Evolutionary conservation across 495 filamentous ascomycete genomes (phyloP), one percentile per base, ranked within the genome.

Genomic region (Aspergillus homomorphus): DNA sequence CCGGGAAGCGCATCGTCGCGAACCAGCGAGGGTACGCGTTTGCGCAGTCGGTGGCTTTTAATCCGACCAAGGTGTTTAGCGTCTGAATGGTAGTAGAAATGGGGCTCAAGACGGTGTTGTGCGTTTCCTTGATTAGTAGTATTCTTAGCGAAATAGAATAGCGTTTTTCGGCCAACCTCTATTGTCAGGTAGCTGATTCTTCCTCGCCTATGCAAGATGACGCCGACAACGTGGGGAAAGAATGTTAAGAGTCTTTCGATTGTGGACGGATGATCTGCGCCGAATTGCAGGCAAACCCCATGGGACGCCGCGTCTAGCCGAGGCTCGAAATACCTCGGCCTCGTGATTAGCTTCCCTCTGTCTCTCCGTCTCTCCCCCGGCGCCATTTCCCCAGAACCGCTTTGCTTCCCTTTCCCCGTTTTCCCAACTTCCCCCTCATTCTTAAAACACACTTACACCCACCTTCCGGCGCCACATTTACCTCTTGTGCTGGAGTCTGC

Each of bases 1-100:
- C 62, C 9, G 65, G 62, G 16, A 75, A 73, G 24, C 62, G 60
- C 16, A 59, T 77, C 7, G 24, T 78, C 15, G 63, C 70, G 16
- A 77, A 76, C 52, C 72, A 78, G 58, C 60, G 69, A 43, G 71
- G 71, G 3, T 76, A 75, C 58, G 73, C 71, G 49, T 71, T 71
- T 60, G 60, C 68, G 24, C 71, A 72, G 45, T 54, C 69, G 3
- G 48, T 52, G 24, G 61, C 41, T 1, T 77, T 77, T 55, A 61
- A 73, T 51, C 38, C 38, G 21, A 46, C 55, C 15, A 72, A 67
- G 50, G 65, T 68, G 16, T 44, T 69, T 58, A 51, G 15, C 16
- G 50, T 44, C 0, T 23, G 42, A 38, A 16, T 45, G 24, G n/a
- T 8, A 28, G 26, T n/a, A 24, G 23, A 45, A 54, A 54, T 4